Base-by-base conservation (phyloP, 108 stramenopile genomes). In the Skeletonema potamos region DNA sequence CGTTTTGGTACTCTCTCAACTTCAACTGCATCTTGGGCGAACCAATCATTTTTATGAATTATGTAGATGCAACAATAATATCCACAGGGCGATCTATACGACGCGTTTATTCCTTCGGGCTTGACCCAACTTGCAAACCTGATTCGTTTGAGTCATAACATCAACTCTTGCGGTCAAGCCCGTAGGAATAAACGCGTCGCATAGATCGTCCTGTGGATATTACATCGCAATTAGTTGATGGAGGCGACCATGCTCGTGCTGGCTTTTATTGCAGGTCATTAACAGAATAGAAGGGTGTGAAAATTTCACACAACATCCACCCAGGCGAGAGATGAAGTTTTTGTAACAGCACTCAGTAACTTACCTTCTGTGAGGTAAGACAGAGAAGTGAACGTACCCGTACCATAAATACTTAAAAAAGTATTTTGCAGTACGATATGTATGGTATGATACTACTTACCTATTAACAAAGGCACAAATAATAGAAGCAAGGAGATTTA, bases 1-100 rank as follows among this genome's bases (percentile, higher is more conserved):
- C 27, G 36, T 48, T 54, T 61, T 84, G 83, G 36, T 81, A 84
- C 24, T 62, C 41, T 17, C 79, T 70, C 24, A 84, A 34, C 27
- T 36, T 4, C 27, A n/a, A 65, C 27, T 51, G 44, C n/a, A n/a
- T 54, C 17, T 28, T 59, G 22, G n/a, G 8, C 24, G 57, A 29
- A 62, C 24, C n/a, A 57, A 8, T 61, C 20, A 54, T 55, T 64
- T 33, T 64, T 17, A 18, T 64, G 54, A 51, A 51, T 22, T 51
- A 51, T 22, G 48, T 22, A 51, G 18, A 51, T 51, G 48, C 48
- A 51, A 24, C 22, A 22, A 51, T 22, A 10, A 51, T 51, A 22
- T 51, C 48, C 48, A 24, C 48, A 51, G 18, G 39, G n/a, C 13
- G 39, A 41, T 41, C 39, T 41, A 36, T 41, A 0, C 39, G 39